Conservation (phyloP, 495 filamentous ascomycete species). For the Penicillium taxi region DNA sequence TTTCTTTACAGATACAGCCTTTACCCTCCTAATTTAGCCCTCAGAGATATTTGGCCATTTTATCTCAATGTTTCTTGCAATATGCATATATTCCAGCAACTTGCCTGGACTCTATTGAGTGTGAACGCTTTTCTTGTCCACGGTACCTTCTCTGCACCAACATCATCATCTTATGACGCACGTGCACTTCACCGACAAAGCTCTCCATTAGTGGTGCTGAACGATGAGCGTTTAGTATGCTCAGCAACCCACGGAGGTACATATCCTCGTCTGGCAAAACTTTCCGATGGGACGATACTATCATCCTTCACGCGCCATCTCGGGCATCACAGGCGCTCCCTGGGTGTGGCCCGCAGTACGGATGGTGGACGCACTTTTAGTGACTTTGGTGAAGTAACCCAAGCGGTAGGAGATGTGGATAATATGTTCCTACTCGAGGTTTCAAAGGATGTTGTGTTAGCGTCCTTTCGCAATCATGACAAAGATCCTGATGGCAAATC, state of each 20-base stretch:
- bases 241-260: conserved; percentile 36
- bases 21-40: no score
- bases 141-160: no score
- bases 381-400: conserved; percentile 31
- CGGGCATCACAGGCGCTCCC: conserved; percentile 19
- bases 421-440: conserved; percentile 52
- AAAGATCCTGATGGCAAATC: conserved; percentile 24
- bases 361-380: conserved; percentile 31
- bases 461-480: conserved; percentile 56
- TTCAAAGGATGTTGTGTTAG: conserved; percentile 40
- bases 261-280: conserved; percentile 32
- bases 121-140: no score
- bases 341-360: conserved; percentile 29
- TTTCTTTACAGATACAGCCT: no score
- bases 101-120: no score
- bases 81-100: no score
- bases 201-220: conserved; percentile 23
- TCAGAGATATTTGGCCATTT: no score
- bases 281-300: conserved; percentile 34
- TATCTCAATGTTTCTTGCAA: no score
- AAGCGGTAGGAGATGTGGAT: conserved; percentile 44
- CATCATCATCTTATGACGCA: no score
- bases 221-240: conserved; percentile 33
- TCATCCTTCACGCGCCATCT: conserved; percentile 33
- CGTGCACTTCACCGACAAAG: no score